A percentile compares a stretch with the other conserved stretches of the same genome.
phyloP scores from a whole-genome alignment of 371 early-diverging fungal species.

The Saksenaea vasiformis region DNA sequence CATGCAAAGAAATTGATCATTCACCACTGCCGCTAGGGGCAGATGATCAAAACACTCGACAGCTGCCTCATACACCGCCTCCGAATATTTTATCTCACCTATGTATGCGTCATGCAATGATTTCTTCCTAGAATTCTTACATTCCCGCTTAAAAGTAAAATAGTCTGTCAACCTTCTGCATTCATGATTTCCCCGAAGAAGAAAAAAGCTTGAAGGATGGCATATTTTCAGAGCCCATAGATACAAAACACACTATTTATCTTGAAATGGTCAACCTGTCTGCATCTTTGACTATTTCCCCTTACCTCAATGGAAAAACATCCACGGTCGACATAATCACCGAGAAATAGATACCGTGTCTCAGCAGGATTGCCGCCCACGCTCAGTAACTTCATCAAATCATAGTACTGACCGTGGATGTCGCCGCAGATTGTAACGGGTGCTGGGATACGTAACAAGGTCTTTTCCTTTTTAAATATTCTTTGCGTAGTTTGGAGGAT shows the following conservation, averaged over 20 bases:
- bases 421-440: slow-evolving; percentile 97
- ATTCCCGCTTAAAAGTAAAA: slow-evolving; percentile 97
- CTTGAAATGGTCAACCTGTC: not conserved
- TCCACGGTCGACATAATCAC: slow-evolving; percentile 98
- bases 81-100: slow-evolving; percentile 92
- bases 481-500: slow-evolving; percentile 46
- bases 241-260: slow-evolving; percentile 83
- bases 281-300: not conserved
- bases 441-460: slow-evolving; percentile 81
- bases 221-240: slow-evolving; percentile 89
- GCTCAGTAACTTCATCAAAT: slow-evolving; percentile 96
- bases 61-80: slow-evolving; percentile 87
- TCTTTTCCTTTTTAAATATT: slow-evolving; percentile 77
- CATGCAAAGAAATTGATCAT: slow-evolving; percentile 96
- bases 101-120: slow-evolving; percentile 7
- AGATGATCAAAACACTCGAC: slow-evolving; percentile 93
- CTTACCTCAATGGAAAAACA: slow-evolving; percentile 83
- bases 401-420: slow-evolving; percentile 98
- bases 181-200: slow-evolving; percentile 99
- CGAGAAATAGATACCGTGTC: slow-evolving; percentile 88
- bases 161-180: slow-evolving; percentile 97
- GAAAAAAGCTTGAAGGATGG: slow-evolving; percentile 88
- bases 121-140: slow-evolving; percentile 54
- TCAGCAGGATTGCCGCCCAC: slow-evolving; percentile 91
- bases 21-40: slow-evolving; percentile 95